Percentiles rank a stretch among this genome's conserved stretches.
Evolutionary conservation across 805 yeast species (phyloP).

Genomic region (Metschnikowia gelsemii): DNA sequence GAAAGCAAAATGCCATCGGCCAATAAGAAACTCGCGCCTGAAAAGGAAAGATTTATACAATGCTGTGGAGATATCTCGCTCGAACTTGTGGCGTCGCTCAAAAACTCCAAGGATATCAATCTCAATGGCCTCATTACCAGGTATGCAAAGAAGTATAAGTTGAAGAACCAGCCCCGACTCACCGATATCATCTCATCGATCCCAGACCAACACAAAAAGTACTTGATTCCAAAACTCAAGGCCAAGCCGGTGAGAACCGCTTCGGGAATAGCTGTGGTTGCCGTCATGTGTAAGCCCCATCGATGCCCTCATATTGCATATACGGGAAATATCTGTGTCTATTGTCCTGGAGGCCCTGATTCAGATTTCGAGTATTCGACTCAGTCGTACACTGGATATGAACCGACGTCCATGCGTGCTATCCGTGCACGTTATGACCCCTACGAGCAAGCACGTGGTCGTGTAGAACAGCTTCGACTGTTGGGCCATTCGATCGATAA

Average conservation of each 20-base stretch:
- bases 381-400: constrained; percentile 97
- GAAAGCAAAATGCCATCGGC: constrained; percentile 35
- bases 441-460: constrained; percentile 96
- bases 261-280: constrained; percentile 97
- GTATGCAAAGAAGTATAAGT: constrained; percentile 84
- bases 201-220: constrained; percentile 93
- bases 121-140: constrained; percentile 85
- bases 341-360: constrained; percentile 99
- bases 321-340: constrained; percentile 97
- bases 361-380: constrained; percentile 97
- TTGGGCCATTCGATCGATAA: constrained; percentile 96
- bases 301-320: constrained; percentile 99
- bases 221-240: constrained; percentile 85
- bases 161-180: constrained; percentile 88
- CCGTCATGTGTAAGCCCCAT: constrained; percentile 99
- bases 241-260: constrained; percentile 99
- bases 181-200: constrained; percentile 94
- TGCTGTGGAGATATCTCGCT: constrained; percentile 91
- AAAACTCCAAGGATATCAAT: constrained; percentile 75
- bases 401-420: constrained; percentile 99
- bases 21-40: constrained; percentile 68
- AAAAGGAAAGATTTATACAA: constrained; percentile 86
- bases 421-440: constrained; percentile 98
- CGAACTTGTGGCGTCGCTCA: constrained; percentile 76
- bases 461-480: constrained; percentile 92